phyloP scores from a whole-genome alignment of 2,329 filamentous ascomycete species.

The Calonectria leucothoes region DNA sequence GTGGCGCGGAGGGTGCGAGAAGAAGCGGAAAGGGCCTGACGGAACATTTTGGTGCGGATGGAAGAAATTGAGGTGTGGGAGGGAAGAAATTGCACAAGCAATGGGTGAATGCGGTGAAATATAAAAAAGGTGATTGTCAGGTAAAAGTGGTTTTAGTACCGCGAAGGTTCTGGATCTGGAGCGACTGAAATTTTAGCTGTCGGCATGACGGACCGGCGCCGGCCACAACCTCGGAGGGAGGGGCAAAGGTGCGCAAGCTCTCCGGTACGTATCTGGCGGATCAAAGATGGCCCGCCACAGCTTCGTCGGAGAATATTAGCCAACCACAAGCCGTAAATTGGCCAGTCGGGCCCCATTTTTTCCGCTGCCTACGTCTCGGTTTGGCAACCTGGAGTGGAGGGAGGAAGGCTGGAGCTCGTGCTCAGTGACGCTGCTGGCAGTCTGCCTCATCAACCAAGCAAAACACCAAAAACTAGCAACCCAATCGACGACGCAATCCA shows the following conservation, averaged over 20 bases:
- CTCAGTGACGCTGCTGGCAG: slow-evolving; percentile 5
- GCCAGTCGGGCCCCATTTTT: slow-evolving; percentile 30
- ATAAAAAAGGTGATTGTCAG: slow-evolving; percentile 26
- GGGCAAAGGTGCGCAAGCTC: slow-evolving; percentile 19
- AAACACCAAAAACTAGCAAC: slow-evolving; percentile 29
- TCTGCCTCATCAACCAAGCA: slow-evolving; percentile 30
- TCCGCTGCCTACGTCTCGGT: slow-evolving; percentile 47
- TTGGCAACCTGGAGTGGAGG: slow-evolving; percentile 50
- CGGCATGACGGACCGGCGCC: slow-evolving; percentile 41
- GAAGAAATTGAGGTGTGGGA: slow-evolving; percentile 6
- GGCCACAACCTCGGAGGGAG: slow-evolving; percentile 35
- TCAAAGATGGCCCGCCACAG: slow-evolving; percentile 44
- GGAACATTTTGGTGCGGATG: slow-evolving; percentile 53
- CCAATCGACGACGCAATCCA: slow-evolving; percentile 27
- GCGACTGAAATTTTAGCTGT: slow-evolving; percentile 46
- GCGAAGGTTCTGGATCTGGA: slow-evolving; percentile 40
- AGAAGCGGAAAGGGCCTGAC: slow-evolving; percentile 56
- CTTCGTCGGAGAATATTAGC: slow-evolving; percentile 14
- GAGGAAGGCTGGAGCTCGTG: slow-evolving; percentile 35
- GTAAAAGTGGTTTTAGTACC: slow-evolving; percentile 37
- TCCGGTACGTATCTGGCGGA: slow-evolving; percentile 39
- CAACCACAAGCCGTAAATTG: slow-evolving; percentile 24
- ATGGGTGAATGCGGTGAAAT: slow-evolving; percentile 19
- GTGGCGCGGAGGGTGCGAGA: slow-evolving; percentile 58
- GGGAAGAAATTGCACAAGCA: slow-evolving; percentile 12